Conservation (phyloP, 75 land plant species). For the Sequoiadendron giganteum region DNA sequence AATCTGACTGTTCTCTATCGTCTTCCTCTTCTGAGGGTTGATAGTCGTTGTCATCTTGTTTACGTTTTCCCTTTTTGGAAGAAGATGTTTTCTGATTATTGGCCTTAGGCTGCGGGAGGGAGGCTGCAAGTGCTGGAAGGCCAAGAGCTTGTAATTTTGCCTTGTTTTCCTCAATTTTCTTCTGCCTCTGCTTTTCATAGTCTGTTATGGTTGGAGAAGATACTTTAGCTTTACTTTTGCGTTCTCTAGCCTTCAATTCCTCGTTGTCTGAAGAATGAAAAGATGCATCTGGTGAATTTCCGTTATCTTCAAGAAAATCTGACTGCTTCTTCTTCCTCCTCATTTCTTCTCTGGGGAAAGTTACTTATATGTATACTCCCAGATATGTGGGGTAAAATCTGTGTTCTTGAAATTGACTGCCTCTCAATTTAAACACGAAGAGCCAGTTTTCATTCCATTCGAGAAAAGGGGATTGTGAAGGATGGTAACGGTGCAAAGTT, state of each 20-base stretch:
- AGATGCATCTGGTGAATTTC: neutral
- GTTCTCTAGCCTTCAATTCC: neutral
- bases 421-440: too few species aligned
- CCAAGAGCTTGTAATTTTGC: constrained; percentile 54
- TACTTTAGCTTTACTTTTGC: neutral
- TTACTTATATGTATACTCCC: too few species aligned
- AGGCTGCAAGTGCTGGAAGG: constrained; percentile 35
- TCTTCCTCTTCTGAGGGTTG: constrained; percentile 31
- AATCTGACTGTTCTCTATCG: constrained; percentile 27
- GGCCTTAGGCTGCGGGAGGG: constrained; percentile 18
- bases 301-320: neutral
- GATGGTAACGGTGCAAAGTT: too few species aligned
- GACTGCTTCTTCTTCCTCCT: neutral
- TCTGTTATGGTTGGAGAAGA: constrained; percentile 22
- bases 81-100: constrained; percentile 3
- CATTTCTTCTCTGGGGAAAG: neutral
- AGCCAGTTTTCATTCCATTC: too few species aligned
- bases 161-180: constrained; percentile 44
- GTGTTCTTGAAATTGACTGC: too few species aligned
- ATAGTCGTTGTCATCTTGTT: constrained; percentile 39
- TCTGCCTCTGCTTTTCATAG: constrained; percentile 63
- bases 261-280: neutral
- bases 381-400: too few species aligned
- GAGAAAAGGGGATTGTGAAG: too few species aligned
- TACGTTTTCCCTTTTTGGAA: constrained; percentile 11